Base-by-base conservation (phyloP, 2,329 filamentous ascomycete species). In the Mariannaea elegans region DNA sequence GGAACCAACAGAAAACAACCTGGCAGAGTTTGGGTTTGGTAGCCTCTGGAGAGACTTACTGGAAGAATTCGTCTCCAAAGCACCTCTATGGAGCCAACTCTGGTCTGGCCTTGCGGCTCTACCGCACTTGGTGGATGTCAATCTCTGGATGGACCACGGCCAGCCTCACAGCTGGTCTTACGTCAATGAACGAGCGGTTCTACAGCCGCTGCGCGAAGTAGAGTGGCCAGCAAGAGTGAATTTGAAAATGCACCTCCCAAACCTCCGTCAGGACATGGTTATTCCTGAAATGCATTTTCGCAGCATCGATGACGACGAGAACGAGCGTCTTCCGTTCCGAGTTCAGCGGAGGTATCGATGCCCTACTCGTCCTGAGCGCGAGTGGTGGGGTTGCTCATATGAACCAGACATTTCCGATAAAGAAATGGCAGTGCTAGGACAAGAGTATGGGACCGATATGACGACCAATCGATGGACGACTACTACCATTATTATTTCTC, bases 141-240 rank as follows among this genome's bases (percentile, higher is more conserved):
- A 47, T 42, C 44, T 59, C 14, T 59, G 56, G 49, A 48, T 59
- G 47, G 47, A 57, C 12, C 55, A 57, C 34, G 45, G 47, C 27
- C 52, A 46, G 36, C 54, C 47, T 44, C 53, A 44, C 7, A 51
- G 39, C 18, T 39, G 47, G 54, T 46, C 39, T 4, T 32, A 23
- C n/a, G 14, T 51, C 46, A 45, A 38, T 12, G 52, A 55, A 16
- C 32, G 47, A 21, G 31, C 19, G 18, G 21, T 50, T 36, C 32
- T 50, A 8, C 18, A 51, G 16, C 31, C 47, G 24, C 48, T 57
- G 7, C 16, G 24, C 41, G 23, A 39, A 21, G 47, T 46, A 6
- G 10, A 21, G 9, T 46, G 54, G 54, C 21, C 31, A 23, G 31
- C 47, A n/a, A 57, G 18, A 8, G 41, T 44, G 12, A 39, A 56